Percentiles rank a stretch among this genome's conserved stretches.
phyloP scores from a whole-genome alignment of 192 early-diverging fungal species.

The Coemansia sp. region DNA sequence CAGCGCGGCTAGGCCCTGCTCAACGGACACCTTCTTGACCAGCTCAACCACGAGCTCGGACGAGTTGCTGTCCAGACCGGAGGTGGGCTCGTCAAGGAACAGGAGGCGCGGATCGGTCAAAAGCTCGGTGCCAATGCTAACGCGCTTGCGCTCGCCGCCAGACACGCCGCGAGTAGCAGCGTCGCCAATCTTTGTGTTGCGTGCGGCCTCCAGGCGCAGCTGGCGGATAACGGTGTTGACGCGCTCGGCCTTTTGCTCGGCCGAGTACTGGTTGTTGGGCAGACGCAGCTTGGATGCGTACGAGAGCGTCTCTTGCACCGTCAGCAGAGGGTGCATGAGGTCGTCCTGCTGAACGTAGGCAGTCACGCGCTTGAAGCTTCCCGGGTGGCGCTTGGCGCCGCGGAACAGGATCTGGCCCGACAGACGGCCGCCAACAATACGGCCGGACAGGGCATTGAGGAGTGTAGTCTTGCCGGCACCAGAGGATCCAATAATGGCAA shows the following conservation, averaged over 20 bases:
- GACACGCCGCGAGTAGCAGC: conserved; percentile 50
- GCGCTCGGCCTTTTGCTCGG: conserved; percentile 50
- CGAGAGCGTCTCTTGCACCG: conserved; percentile 71
- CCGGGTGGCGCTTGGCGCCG: conserved; percentile 46
- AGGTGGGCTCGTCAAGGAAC: conserved; percentile 59
- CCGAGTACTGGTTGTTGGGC: conserved; percentile 50
- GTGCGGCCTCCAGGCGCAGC: conserved; percentile 61
- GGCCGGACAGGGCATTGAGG: conserved; percentile 75
- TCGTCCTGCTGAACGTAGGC: conserved; percentile 57
- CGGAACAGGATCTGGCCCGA: conserved; percentile 55
- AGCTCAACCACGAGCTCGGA: conserved; percentile 62
- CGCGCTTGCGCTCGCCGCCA: conserved; percentile 56
- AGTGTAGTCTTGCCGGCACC: conserved; percentile 90
- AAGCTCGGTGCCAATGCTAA: conserved; percentile 49
- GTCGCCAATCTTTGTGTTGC: conserved; percentile 55
- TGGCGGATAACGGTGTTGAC: conserved; percentile 64
- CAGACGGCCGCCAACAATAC: conserved; percentile 55
- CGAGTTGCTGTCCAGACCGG: conserved; percentile 68
- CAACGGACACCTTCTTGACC: conserved; percentile 57
- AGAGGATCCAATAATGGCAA: conserved; percentile 88
- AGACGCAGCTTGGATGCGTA: conserved; percentile 75
- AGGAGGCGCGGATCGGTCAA: conserved; percentile 55
- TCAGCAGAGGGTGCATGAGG: conserved; percentile 58
- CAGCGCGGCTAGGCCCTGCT: conserved; percentile 64
- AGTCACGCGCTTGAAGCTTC: conserved; percentile 46